Conservation (phyloP, 176 grass and related monocot genomes). For the Metroxylon sagu region DNA sequence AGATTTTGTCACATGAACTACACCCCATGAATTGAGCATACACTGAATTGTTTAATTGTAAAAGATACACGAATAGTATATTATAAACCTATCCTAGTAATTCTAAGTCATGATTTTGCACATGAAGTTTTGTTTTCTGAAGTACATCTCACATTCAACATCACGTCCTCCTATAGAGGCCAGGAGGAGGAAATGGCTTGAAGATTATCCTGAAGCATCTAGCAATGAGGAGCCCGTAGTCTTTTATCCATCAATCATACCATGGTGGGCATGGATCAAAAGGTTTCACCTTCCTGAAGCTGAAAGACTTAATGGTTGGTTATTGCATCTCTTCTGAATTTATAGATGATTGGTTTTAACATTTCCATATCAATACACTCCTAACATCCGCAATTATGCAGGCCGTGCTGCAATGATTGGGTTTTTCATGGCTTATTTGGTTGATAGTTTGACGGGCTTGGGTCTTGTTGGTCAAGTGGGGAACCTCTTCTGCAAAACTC, state of each 20-base stretch:
- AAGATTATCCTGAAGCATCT: constrained; percentile 78
- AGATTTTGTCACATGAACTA: too few relatives aligned
- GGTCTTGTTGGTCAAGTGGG: constrained; percentile 82
- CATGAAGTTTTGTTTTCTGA: too few relatives aligned
- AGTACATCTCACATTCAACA: too few relatives aligned
- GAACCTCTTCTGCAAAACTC: constrained; percentile 96
- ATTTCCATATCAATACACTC: too few relatives aligned
- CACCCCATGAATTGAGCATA: too few relatives aligned
- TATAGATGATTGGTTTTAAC: too few relatives aligned
- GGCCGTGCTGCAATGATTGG: constrained; percentile 95
- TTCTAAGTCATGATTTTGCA: too few relatives aligned
- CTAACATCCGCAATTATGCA: constrained; percentile 10
- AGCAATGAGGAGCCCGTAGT: constrained; percentile 33
- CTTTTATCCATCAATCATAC: constrained; percentile 75
- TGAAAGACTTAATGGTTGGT: constrained; percentile 78
- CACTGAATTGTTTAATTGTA: too few relatives aligned
- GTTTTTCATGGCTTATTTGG: constrained; percentile 99
- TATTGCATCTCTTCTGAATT: neutral
- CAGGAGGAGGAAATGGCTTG: constrained; percentile 86
- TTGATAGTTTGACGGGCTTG: constrained; percentile 74
- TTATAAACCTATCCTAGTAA: too few relatives aligned
- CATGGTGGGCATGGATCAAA: constrained; percentile 92
- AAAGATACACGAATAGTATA: too few relatives aligned
- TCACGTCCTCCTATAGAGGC: constrained; percentile 46
- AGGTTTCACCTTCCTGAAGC: constrained; percentile 92